These are phyloP conservation scores for Volvariella volvacea DNA, from an alignment of 1,284 basidiomycete genomes.

Conservation along the genomic window DNA sequence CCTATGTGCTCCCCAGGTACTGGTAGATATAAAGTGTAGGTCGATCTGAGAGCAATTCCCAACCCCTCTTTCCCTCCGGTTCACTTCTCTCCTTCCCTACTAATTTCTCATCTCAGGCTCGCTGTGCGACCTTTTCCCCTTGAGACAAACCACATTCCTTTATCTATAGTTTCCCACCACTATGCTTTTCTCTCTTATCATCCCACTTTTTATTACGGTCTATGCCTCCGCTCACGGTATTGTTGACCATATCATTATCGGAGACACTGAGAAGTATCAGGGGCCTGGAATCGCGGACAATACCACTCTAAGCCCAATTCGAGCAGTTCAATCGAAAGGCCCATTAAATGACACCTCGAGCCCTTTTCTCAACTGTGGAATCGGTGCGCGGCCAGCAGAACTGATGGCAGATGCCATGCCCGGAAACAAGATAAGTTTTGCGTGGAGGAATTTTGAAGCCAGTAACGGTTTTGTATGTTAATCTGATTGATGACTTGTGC, in stretches of 20 bases:
- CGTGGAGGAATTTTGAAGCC: constrained; percentile 57
- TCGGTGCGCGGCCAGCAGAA: constrained; percentile 42
- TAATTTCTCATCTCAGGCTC: no score
- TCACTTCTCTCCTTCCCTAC: no score
- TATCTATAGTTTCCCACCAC: constrained; percentile 8
- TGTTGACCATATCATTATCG: constrained; percentile 43
- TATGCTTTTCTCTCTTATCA: constrained; percentile 17
- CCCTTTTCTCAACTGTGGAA: constrained; percentile 56
- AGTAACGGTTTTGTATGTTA: no score
- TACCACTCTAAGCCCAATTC: constrained; percentile 48
- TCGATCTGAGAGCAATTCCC: no score
- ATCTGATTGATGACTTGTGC: no score
- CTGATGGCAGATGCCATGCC: constrained; percentile 55
- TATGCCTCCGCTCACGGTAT: constrained; percentile 54
- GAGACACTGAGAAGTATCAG: constrained; percentile 44
- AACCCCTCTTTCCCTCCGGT: no score
- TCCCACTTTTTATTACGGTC: constrained; percentile 25
- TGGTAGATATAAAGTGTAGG: no score
- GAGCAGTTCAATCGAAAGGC: constrained; percentile 44
- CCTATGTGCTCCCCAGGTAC: no score
- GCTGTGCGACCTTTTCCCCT: no score
- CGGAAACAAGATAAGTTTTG: constrained; percentile 53
- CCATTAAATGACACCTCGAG: constrained; percentile 64
- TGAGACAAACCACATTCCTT: not conserved
- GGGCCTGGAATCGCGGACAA: constrained; percentile 30